Conservation (phyloP, 331 rosid genomes). For the Cucumis variabilis region DNA sequence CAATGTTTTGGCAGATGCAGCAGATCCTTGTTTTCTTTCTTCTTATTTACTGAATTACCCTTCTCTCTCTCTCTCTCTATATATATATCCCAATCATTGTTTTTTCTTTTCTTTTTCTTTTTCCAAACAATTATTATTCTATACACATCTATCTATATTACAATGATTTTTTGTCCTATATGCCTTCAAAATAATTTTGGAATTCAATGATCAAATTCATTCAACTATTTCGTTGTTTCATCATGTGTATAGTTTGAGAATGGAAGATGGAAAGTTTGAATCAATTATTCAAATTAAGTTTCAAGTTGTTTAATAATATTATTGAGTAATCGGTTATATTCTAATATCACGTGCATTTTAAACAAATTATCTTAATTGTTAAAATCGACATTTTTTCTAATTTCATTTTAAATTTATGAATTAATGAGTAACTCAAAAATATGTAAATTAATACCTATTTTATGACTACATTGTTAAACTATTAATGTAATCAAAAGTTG, state of each 20-base stretch:
- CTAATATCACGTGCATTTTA: no score
- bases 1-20: conserved; percentile 41
- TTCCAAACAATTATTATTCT: not conserved
- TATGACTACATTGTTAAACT: no score
- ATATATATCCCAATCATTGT: not conserved
- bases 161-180: not conserved
- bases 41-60: conserved; percentile 35
- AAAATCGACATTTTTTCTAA: no score
- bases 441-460: no score
- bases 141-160: not conserved
- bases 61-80: not conserved
- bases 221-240: not conserved
- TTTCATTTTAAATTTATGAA: no score
- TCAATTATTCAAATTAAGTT: not conserved
- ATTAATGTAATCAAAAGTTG: no score
- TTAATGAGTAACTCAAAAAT: no score
- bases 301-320: no score
- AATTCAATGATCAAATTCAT: not conserved
- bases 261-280: not conserved
- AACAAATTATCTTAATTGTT: no score
- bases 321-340: no score
- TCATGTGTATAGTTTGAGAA: not conserved
- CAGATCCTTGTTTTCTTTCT: conserved; percentile 27
- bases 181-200: not conserved
- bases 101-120: not conserved